phyloP scores from a whole-genome alignment of 441 rosid species.

The Raphanus hybrid region DNA sequence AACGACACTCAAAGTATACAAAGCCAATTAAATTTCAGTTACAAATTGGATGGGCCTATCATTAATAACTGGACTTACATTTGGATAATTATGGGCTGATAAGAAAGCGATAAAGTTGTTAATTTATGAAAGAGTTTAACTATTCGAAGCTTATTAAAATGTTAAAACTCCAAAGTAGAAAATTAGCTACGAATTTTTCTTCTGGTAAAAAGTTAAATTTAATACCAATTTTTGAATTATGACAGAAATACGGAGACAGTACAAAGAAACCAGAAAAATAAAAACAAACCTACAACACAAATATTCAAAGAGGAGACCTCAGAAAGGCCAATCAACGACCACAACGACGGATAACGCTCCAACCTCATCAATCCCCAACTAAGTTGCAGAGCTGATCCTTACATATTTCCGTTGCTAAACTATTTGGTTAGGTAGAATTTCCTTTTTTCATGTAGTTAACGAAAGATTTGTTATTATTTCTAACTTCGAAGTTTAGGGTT shows the following conservation, averaged over 20 bases:
- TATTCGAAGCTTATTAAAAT: background rate
- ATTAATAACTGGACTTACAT: background rate
- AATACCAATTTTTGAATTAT: no score
- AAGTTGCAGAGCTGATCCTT: background rate
- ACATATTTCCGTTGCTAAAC: background rate
- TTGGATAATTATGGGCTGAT: background rate
- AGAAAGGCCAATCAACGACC: no score
- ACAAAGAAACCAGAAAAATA: no score
- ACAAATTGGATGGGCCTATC: conserved; percentile 2
- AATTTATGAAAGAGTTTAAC: background rate
- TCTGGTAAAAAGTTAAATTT: no score
- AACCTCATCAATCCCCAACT: no score
- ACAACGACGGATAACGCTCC: no score
- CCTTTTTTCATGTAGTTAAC: background rate
- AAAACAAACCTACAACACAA: no score
- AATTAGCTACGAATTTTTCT: background rate
- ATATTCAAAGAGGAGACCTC: no score
- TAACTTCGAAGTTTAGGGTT: background rate
- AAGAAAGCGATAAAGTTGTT: background rate
- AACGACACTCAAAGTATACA: background rate
- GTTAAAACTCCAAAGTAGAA: background rate
- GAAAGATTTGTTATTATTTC: background rate
- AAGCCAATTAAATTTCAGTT: background rate
- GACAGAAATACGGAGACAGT: no score
- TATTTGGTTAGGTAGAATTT: background rate